A percentile compares a stretch with the other conserved stretches of the same genome.
These are phyloP conservation scores for Eustoma russellianum DNA, from an alignment of 257 asterid genomes.

Conservation along the genomic window DNA sequence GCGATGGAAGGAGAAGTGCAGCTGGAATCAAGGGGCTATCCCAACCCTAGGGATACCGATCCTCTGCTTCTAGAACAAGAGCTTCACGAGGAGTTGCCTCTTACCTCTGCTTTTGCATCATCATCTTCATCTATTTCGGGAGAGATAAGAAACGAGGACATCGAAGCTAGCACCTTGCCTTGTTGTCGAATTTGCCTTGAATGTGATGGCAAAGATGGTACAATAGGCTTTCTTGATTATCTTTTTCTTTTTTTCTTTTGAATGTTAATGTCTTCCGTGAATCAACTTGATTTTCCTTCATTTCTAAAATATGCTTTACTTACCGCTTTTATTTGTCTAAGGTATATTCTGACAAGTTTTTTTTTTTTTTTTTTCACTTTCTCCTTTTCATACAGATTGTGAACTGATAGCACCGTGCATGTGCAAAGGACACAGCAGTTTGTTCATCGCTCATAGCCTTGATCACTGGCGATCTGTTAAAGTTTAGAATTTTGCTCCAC, in stretches of 20 bases:
- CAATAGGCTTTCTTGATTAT: background rate
- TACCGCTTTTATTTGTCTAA: background rate
- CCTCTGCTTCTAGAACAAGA: slow-evolving; percentile 25
- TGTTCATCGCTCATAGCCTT: slow-evolving; percentile 53
- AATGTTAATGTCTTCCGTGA: background rate
- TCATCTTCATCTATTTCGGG: slow-evolving; percentile 8
- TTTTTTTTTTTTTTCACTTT: too few relatives aligned
- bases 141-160: slow-evolving; percentile 30
- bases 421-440: slow-evolving; percentile 61
- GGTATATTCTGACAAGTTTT: too few relatives aligned
- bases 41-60: slow-evolving; percentile 33
- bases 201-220: slow-evolving; percentile 32
- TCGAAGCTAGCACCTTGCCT: slow-evolving; percentile 41
- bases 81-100: slow-evolving; percentile 5
- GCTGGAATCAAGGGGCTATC: slow-evolving; percentile 24
- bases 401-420: slow-evolving; percentile 51
- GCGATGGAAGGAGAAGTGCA: slow-evolving; percentile 27
- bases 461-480: slow-evolving; percentile 60
- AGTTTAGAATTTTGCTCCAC: slow-evolving; percentile 17
- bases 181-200: slow-evolving; percentile 50
- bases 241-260: background rate
- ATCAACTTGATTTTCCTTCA: too few relatives aligned
- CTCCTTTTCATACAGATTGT: slow-evolving; percentile 15
- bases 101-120: background rate
- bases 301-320: background rate